Conservation (phyloP, 805 yeast genomes). For the Kuraishia molischiana region DNA sequence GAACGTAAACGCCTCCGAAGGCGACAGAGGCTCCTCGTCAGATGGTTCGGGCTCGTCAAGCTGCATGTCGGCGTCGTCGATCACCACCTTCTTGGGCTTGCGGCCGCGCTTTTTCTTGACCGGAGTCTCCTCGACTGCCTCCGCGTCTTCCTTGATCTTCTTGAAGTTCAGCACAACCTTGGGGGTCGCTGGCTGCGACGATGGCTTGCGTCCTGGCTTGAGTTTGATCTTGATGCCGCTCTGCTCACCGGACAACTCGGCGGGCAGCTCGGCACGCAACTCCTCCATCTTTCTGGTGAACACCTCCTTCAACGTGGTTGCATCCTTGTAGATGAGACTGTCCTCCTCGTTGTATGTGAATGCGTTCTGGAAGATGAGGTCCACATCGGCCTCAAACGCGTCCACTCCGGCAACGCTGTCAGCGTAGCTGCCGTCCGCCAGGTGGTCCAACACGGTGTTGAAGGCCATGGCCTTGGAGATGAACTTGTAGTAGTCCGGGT, state of each 20-base stretch:
- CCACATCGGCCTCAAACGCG: conserved; percentile 48
- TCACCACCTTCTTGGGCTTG: conserved; percentile 4
- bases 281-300: conserved; percentile 28
- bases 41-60: conserved; percentile 12
- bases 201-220: conserved; percentile 1
- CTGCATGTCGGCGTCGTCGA: conserved; percentile 14
- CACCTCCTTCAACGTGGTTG: conserved; percentile 46
- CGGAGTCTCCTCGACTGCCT: conserved; percentile 1
- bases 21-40: conserved; percentile 12
- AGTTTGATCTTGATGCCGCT: conserved; percentile 3
- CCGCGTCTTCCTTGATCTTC: conserved; percentile 4
- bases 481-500: conserved; percentile 74
- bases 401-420: conserved; percentile 39
- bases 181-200: neutral
- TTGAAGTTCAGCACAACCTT: conserved; percentile 4
- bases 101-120: conserved; percentile 6
- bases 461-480: conserved; percentile 72
- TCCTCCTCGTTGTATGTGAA: conserved; percentile 66
- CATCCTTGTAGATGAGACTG: conserved; percentile 64
- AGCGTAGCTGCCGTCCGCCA: conserved; percentile 42
- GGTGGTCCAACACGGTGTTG: conserved; percentile 39
- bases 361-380: conserved; percentile 70
- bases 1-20: conserved; percentile 4
- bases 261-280: conserved; percentile 7
- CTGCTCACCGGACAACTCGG: neutral